Percentiles rank a stretch among this genome's conserved stretches.
phyloP scores from a whole-genome alignment of 345 rosid genomes.

The Clarkia xantiana region DNA sequence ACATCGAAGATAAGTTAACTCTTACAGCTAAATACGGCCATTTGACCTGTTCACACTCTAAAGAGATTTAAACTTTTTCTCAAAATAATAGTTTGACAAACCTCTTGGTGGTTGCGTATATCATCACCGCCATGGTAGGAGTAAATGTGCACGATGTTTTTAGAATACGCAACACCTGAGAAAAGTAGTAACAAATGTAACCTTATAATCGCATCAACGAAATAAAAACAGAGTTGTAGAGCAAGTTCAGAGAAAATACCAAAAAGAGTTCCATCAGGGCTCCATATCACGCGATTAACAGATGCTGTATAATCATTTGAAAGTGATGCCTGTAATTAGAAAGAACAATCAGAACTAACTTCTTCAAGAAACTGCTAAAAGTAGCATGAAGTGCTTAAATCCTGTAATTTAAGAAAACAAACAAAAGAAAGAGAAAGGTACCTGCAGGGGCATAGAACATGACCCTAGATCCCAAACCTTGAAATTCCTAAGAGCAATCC shows the following conservation, averaged over 20 bases:
- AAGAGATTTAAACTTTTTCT: neutral
- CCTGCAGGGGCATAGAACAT: constrained; percentile 26
- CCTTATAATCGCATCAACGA: too few relatives aligned
- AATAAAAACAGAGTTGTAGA: neutral
- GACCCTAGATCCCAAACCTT: constrained; percentile 33
- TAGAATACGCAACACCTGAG: constrained; percentile 70
- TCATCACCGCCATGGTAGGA: constrained; percentile 37
- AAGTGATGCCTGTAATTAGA: constrained; percentile 34
- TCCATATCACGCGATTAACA: constrained; percentile 77
- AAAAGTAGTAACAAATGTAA: neutral
- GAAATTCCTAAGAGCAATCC: constrained; percentile 24
- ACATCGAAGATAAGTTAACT: neutral
- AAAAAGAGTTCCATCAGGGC: constrained; percentile 58
- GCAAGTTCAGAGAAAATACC: neutral
- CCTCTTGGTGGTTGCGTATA: constrained; percentile 58
- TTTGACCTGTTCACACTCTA: neutral
- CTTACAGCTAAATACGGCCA: neutral
- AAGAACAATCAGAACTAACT: constrained; percentile 1
- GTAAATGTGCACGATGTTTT: constrained; percentile 64
- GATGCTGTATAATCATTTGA: constrained; percentile 42
- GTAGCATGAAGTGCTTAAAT: constrained; percentile 3
- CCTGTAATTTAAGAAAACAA: neutral
- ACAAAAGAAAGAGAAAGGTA: constrained; percentile 11
- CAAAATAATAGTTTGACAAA: constrained; percentile 17
- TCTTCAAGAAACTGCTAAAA: constrained; percentile 2